Evolutionary conservation across 2,329 filamentous ascomycete genomes (phyloP), one percentile per base, ranked within the genome.

Genomic region (Colletotrichum gloeosporioides): DNA sequence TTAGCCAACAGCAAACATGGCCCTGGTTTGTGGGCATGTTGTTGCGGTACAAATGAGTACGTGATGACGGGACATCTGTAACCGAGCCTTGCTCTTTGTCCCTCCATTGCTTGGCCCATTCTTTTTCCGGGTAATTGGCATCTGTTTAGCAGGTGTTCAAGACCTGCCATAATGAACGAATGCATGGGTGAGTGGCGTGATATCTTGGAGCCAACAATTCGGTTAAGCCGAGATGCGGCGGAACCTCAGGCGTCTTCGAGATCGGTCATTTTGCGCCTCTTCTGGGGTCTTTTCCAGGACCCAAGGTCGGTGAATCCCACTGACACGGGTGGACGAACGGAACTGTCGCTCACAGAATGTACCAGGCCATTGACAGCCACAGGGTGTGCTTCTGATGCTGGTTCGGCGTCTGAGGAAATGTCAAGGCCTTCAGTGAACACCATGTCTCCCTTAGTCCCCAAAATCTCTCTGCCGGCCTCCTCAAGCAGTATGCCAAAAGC

Each of bases 401-500:
- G 6, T 29, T 76, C 25, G 22, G n/a, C 70, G 71, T 44, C 78
- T 75, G 63, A 22, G 22, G 68, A 16, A 15, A 80, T 80, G 63
- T 84, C 82, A 31, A 84, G 82, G 6, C 88, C 89, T 82, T 96
- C 94, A 0, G 93, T 92, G 80, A 96, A 94, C 2, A 94, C 93
- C 64, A 95, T 83, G 83, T 95, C 93, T 27, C 94, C 95, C 15
- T 87, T 90, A 71, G 88, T 86, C 6, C 93, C 94, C 25, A 96
- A 85, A 8, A 88, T 83, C 63, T 92, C 90, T 55, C 88, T 87
- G 18, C 90, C 88, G 4, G 91, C 90, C 83, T 96, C 95, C 84
- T 96, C 94, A 57, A 96, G 85, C 73, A 96, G 83, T 65, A 96
- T 92, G 2, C 94, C 94, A 80, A 96, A 88, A 1, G 94, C 94